Conservation (phyloP, 2,329 filamentous ascomycete species). For the Rhynchosporium secalis region DNA sequence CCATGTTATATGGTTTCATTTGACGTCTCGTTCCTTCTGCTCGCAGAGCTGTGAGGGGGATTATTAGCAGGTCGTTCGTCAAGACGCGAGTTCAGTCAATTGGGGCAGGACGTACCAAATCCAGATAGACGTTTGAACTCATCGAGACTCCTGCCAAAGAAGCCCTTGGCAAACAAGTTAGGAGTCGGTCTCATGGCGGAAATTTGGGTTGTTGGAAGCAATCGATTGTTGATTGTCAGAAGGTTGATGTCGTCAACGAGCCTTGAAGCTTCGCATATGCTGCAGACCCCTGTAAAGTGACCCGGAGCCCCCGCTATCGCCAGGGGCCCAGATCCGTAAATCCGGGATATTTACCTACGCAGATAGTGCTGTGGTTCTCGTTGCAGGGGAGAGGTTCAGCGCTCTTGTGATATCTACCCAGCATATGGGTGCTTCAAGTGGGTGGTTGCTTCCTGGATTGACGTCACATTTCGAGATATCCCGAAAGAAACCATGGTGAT, state of each 20-base stretch:
- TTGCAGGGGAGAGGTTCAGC: neutral
- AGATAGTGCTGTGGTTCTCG: neutral
- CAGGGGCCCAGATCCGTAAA: neutral
- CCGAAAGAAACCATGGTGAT: neutral
- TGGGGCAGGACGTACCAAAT: constrained; percentile 47
- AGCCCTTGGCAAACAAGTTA: constrained; percentile 50
- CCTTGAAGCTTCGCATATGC: neutral
- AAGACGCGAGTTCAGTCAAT: constrained; percentile 12
- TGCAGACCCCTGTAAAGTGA: constrained; percentile 1
- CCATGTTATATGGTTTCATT: constrained; percentile 62
- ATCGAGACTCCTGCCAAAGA: constrained; percentile 58
- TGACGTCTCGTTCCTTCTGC: constrained; percentile 69
- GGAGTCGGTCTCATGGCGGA: constrained; percentile 51
- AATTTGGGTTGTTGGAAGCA: no score
- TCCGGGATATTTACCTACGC: no score
- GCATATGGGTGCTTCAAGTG: neutral
- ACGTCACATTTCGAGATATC: no score
- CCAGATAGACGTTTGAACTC: constrained; percentile 58
- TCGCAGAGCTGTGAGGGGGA: constrained; percentile 55
- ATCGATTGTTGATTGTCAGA: neutral
- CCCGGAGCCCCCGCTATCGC: neutral
- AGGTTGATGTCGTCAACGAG: constrained; percentile 10
- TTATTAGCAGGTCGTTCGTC: constrained; percentile 20
- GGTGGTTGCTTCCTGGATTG: no score
- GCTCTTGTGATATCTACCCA: neutral